phyloP scores from a whole-genome alignment of 768 basidiomycete species.

The Pleurotus giganteus region DNA sequence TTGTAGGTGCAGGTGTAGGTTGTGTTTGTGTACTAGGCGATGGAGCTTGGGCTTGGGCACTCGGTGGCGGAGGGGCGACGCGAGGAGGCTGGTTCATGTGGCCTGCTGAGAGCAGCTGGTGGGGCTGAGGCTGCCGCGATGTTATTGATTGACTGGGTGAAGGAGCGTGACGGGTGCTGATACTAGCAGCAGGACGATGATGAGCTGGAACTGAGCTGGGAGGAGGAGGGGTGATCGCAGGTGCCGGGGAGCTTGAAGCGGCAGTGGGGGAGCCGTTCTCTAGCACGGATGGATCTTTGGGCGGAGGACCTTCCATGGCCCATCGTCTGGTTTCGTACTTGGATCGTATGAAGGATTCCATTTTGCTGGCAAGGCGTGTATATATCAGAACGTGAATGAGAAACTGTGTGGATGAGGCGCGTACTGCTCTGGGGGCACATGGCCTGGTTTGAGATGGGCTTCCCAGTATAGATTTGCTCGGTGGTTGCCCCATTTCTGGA shows the following conservation, averaged over 20 bases:
- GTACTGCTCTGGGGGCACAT: constrained; percentile 92
- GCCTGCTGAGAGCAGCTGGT: constrained; percentile 51
- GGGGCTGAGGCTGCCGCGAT: constrained; percentile 48
- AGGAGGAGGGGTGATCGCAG: constrained; percentile 25
- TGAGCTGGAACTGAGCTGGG: constrained; percentile 19
- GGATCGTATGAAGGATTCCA: constrained; percentile 95
- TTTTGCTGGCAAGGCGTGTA: constrained; percentile 63
- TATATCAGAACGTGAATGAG: not conserved
- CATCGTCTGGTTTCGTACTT: constrained; percentile 94
- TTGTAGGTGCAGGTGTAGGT: constrained; percentile 26
- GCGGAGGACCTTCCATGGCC: constrained; percentile 89
- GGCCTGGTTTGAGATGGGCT: constrained; percentile 87
- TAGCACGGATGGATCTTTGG: constrained; percentile 76
- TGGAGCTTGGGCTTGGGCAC: constrained; percentile 20
- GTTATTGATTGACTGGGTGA: constrained; percentile 13
- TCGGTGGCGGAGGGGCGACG: constrained; percentile 15
- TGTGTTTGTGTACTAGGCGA: constrained; percentile 27
- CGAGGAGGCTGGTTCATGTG: constrained; percentile 13
- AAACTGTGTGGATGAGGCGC: constrained; percentile 28
- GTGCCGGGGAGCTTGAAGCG: constrained; percentile 20
- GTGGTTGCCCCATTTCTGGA: constrained; percentile 93
- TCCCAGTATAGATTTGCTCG: constrained; percentile 98
- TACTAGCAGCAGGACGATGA: constrained; percentile 12
- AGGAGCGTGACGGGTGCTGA: not conserved
- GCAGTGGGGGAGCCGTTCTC: constrained; percentile 41